Evolutionary conservation across 2,329 filamentous ascomycete genomes (phyloP), one percentile per base, ranked within the genome.

Genomic region (Alternaria sp.): DNA sequence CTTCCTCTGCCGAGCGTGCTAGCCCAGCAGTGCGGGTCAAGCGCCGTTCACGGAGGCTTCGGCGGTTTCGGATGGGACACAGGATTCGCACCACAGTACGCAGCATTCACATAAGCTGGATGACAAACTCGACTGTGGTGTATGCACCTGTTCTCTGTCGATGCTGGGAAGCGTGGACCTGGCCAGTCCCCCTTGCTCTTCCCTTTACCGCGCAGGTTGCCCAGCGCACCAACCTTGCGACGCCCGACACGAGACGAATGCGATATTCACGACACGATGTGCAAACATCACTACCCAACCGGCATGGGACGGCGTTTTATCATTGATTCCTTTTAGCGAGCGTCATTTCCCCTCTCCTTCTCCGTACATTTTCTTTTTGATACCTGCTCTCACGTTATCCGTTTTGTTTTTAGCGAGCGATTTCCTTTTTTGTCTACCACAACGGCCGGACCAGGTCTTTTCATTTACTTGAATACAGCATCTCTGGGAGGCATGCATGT

Each of bases 1-100:
- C 86, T 97, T 49, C 91, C 93, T 52, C 85, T 97, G 57, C 93
- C 94, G 46, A 97, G 93, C 83, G 92, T 94, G 88, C 85, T 97
- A 65, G 88, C 92, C 73, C 93, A 93, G 79, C 85, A 88, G 73
- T 98, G 95, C 81, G 93, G 93, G 73, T 88, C 93, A 62, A 90
- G 90, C 77, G 77, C 76, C 62, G 72, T 79, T 65, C 76, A 81
- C 70, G 85, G 90, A 65, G 90, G 89, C 63, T 93, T 91, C 83
- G 87, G 88, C 71, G 74, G 89, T 68, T 96, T 96, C 79, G 92
- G 91, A 72, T 97, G 93, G 92, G 93, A 91, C 79, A 91, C 92
- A 77, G 92, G 95, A 80, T 96, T 94, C 80, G 87, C 92, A 71
- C 82, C 87, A 73, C 85, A 87, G 69, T 90, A 88, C 77, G 87